A percentile compares a stretch with the other conserved stretches of the same genome.
Conservation (phyloP, 1,284 basidiomycete genomes). For the Ustilago crameri region DNA sequence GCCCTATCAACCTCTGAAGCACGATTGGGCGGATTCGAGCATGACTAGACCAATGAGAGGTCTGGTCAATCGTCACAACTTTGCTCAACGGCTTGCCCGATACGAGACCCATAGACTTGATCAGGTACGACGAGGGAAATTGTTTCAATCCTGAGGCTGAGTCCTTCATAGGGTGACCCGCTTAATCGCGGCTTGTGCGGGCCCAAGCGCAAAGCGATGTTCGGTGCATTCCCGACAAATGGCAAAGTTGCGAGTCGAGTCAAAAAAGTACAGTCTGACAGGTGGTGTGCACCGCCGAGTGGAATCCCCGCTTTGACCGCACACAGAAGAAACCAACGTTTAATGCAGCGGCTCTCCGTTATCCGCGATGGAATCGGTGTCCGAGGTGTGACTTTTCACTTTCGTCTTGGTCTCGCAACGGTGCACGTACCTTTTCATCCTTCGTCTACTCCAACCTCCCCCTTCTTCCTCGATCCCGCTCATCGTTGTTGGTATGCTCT, state of each 20-base stretch:
- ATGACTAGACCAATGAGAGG: no score
- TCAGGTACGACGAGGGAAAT: no score
- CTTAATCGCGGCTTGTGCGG: constrained; percentile 18
- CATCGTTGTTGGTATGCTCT: constrained; percentile 48
- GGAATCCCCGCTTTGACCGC: constrained; percentile 4
- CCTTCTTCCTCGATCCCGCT: not conserved
- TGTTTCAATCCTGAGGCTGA: no score
- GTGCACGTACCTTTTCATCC: not conserved
- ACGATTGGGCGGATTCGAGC: no score
- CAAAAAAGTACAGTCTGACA: no score
- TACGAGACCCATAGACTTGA: no score
- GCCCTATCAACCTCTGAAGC: constrained; percentile 2
- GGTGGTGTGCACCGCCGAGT: no score
- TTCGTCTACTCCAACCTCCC: constrained; percentile 3
- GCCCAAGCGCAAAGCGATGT: not conserved
- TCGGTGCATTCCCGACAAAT: constrained; percentile 6
- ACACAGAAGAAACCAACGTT: not conserved
- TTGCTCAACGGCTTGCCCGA: no score
- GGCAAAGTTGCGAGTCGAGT: not conserved
- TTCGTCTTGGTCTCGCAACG: not conserved
- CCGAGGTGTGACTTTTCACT: not conserved
- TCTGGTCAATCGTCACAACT: no score
- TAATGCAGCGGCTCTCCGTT: not conserved
- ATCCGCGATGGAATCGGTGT: not conserved
- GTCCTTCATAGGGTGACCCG: no score